Evolutionary conservation across 2,329 filamentous ascomycete species (phyloP), one percentile per base, ranked within the genome.

Genomic region (Curvularia spicifera): DNA sequence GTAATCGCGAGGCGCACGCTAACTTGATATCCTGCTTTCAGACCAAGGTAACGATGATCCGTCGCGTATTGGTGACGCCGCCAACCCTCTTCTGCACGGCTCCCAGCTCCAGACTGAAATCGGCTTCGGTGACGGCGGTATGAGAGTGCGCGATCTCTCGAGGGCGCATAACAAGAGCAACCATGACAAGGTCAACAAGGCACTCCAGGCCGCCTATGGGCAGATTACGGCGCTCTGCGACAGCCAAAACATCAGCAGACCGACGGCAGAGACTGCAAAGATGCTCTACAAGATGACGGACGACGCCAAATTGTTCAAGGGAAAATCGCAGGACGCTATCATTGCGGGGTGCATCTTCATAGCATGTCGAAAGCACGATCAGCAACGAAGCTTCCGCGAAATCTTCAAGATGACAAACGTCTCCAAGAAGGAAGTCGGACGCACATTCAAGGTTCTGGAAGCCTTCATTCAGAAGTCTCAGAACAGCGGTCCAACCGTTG

Each of bases 311-410:
- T 85, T 93, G 55, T 93, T 98, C 84, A 97, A 97, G 81, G 93
- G 93, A 74, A 99, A 99, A 80, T 90, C 91, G 0, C 90, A 93
- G 73, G 94, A 98, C 69, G 91, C 91, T 55, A 90, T 99, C 67
- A 94, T 98, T 66, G 95, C 95, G 5, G 93, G 93, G 6, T 97
- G 93, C 79, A 95, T 99, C 78, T 98, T 99, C 82, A 94, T 99
- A 70, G 93, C 95, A 40, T 98, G 94, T 76, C 92, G 95, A 44
- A 92, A 97, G 78, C 90, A 91, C 73, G 87, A 88, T 61, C 89
- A 93, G 29, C 89, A 91, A 4, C 90, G 95, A 65, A 96, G 93
- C 3, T 99, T 99, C 80, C 88, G 91, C 48, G 96, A 99, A 77
- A 95, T 99, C 71, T 96, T 91, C 80, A 89, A 92, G 60, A 83